Evolutionary conservation across 495 filamentous ascomycete genomes (phyloP).

Genomic region (Recurvomyces mirabilis): DNA sequence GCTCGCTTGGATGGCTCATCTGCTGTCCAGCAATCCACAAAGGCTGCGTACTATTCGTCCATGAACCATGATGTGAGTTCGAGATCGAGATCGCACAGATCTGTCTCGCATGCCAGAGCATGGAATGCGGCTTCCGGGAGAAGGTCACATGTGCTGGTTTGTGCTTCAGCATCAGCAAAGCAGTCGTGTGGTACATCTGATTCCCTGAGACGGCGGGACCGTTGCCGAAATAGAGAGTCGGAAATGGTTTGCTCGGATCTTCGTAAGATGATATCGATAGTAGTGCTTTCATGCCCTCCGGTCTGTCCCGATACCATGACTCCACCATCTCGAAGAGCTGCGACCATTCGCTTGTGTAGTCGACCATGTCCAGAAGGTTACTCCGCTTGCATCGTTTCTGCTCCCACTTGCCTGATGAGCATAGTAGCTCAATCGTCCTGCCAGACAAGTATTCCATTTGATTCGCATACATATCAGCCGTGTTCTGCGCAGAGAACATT

Average conservation of each 20-base stretch:
- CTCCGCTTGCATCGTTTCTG: conserved; percentile 3
- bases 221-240: conserved; percentile 13
- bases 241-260: conserved; percentile 14
- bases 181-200: conserved; percentile 18
- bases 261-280: no score
- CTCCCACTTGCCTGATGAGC: conserved; percentile 4
- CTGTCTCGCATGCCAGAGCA: conserved; percentile 20
- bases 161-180: conserved; percentile 18
- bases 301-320: conserved; percentile 14
- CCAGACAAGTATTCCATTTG: conserved; percentile 11
- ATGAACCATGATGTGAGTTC: conserved; percentile 18
- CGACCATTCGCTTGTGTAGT: conserved; percentile 8
- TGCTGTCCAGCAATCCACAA: conserved; percentile 19
- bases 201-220: conserved; percentile 13
- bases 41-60: conserved; percentile 19
- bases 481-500: conserved; percentile 4
- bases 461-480: conserved; percentile 16
- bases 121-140: conserved; percentile 8
- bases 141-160: conserved; percentile 6
- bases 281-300: conserved; percentile 15
- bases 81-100: conserved; percentile 19
- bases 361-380: conserved; percentile 5
- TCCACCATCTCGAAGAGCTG: conserved; percentile 16
- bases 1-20: conserved; percentile 19
- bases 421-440: conserved; percentile 13